A percentile compares a stretch with the other conserved stretches of the same genome.
Conservation (phyloP, 768 basidiomycete genomes). For the Amanita brunnescens region DNA sequence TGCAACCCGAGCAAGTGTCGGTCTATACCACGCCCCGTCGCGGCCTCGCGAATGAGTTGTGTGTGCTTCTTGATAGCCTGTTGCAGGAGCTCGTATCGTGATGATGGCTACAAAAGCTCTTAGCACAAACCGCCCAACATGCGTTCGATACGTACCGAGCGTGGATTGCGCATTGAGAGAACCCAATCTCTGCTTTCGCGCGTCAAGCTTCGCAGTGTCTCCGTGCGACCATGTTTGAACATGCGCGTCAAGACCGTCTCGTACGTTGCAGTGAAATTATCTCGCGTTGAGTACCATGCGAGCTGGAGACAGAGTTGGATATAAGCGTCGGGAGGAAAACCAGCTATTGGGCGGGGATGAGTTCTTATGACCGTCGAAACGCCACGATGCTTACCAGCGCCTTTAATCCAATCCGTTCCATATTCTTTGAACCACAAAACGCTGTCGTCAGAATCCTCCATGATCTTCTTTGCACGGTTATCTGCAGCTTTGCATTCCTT, state of each 20-base stretch:
- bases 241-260: constrained; percentile 87
- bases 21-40: constrained; percentile 79
- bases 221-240: constrained; percentile 83
- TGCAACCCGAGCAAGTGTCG: constrained; percentile 84
- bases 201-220: constrained; percentile 75
- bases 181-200: constrained; percentile 71
- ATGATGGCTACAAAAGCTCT: constrained; percentile 21
- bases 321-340: constrained; percentile 68
- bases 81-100: constrained; percentile 42
- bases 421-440: constrained; percentile 78
- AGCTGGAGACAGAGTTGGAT: constrained; percentile 89
- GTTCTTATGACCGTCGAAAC: not conserved
- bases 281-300: constrained; percentile 78
- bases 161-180: constrained; percentile 57
- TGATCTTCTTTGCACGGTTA: constrained; percentile 44
- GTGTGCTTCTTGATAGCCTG: constrained; percentile 67
- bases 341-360: constrained; percentile 17
- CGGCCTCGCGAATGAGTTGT: constrained; percentile 64
- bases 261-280: constrained; percentile 79
- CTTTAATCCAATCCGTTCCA: constrained; percentile 84
- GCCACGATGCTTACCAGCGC: constrained; percentile 42
- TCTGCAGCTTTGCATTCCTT: constrained; percentile 52
- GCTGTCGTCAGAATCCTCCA: constrained; percentile 75
- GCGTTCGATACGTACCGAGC: constrained; percentile 30
- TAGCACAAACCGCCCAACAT: not conserved